Base-by-base conservation (phyloP, 1,139 yeast species). In the Ogataea hybrid region DNA sequence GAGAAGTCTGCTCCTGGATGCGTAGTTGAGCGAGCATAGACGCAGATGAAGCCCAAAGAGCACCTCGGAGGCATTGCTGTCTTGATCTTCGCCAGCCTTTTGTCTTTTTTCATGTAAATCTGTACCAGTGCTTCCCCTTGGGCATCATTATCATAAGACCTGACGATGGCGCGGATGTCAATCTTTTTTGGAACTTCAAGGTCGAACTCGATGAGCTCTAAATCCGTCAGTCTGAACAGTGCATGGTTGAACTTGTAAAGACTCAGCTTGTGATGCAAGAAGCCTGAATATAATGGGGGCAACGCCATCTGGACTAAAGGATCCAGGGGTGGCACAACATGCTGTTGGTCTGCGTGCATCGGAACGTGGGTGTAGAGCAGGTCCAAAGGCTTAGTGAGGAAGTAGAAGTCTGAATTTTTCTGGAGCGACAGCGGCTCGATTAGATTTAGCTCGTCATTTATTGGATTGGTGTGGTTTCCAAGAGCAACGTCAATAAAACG, bases 281-380 rank as follows among this genome's bases (percentile, higher is more conserved):
- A 88, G 1, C 90, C 85, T 2, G 96, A 92, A 57, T 88, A 87
- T 12, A 85, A 79, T 34, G 95, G 73, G 0, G 97, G 98, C 39
- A 90, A 68, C 37, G 89, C 79, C 49, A 88, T 73, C 14, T 94
- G 92, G 30, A 84, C 79, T 49, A 79, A 75, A 35, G 86, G 84
- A 49, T 86, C 89, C 46, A 92, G 67, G 4, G 95, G 87, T 8
- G 97, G 97, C 25, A 79, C 75, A 12, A 90, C 79, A 64, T 86
- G 96, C 62, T 92, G 97, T 49, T 86, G 82, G 45, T 78, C 83
- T 39, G 79, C 79, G 42, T 80, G 78, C 15, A 81, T 73, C 8
- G 98, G 97, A 32, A 88, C 80, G 62, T 92, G 98, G 0, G 97
- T 85, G 46, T 84, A 84, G 14, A 92, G 77, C 37, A 88, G 61